Base-by-base conservation (phyloP, 768 basidiomycete genomes). In the Cubamyces sp. region DNA sequence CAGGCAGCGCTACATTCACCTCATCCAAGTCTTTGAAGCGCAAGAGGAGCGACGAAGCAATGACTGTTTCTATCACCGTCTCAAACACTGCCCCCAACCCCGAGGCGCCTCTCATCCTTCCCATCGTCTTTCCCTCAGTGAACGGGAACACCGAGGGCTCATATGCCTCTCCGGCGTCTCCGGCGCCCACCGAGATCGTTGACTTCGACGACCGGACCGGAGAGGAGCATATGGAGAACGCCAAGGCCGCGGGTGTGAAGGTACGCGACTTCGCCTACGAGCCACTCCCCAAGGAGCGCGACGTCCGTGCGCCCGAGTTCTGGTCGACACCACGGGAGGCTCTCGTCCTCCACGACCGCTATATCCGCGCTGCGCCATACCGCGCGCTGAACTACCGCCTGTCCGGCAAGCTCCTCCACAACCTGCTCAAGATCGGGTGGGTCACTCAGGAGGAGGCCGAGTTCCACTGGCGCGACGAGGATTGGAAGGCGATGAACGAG, bases 241-340 rank as follows among this genome's bases (percentile, higher is more conserved):
- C 71, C 15, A 58, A 60, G 21, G 62, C 57, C 0, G 59, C 60
- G n/a, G 74, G 74, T 15, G 69, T 74, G 40, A 74, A 74, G 59
- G 74, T 74, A 28, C 73, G 74, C 48, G 74, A 75, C 64, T 75
- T 66, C 55, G 71, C 69, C 3, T 46, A 69, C 62, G 73, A 71
- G 57, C 53, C 54, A 21, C 52, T 60, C 40, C 42, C 46, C 21
- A 58, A 63, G 47, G 21, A 11, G 3, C 57, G 47, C 47, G 62
- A 64, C 48, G n/a, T 45, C 28, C 65, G 62, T 14, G 66, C 61
- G 0, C 72, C 70, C 15, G 74, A 71, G 52, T 11, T 70, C 1
- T 75, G 70, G 69, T 49, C 19, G 21, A 61, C 66, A 43, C 70
- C 73, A 1, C 23, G 67, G 12, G 60, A 66, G 2, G 53, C 67